Evolutionary conservation across 2,329 filamentous ascomycete species (phyloP).

Genomic region (Furcasterigmium sp.): DNA sequence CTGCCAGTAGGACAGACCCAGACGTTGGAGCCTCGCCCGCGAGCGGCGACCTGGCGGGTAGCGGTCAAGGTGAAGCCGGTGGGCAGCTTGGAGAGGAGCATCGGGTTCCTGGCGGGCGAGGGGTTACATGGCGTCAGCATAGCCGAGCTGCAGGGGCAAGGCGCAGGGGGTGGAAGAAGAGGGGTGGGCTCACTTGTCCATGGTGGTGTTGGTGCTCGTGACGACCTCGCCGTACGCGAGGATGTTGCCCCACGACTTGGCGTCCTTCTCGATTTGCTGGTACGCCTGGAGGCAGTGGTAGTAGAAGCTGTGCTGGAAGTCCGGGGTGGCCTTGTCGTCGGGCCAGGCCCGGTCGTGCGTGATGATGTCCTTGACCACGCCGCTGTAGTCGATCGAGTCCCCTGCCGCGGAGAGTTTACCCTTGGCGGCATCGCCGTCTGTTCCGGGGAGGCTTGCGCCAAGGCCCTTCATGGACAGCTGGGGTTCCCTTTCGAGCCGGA

Average conservation of each 20-base stretch:
- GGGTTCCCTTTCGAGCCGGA: conserved; percentile 64
- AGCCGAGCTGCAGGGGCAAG: background rate
- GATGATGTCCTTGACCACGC: conserved; percentile 67
- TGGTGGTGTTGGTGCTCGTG: conserved; percentile 87
- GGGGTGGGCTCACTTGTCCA: conserved; percentile 64
- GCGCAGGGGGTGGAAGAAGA: background rate
- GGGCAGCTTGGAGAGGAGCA: conserved; percentile 69
- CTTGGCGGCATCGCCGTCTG: conserved; percentile 44
- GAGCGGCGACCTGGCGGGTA: conserved; percentile 80
- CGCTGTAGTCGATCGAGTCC: conserved; percentile 64
- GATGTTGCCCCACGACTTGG: conserved; percentile 66
- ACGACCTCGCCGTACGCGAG: conserved; percentile 88
- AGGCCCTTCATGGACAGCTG: conserved; percentile 54
- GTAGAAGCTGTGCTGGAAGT: conserved; percentile 79
- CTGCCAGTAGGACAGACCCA: conserved; percentile 89
- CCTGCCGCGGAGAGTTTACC: conserved; percentile 4
- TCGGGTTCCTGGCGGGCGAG: conserved; percentile 58
- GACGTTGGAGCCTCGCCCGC: conserved; percentile 85
- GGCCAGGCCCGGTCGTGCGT: conserved; percentile 67
- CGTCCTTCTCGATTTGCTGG: conserved; percentile 48
- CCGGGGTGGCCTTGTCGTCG: conserved; percentile 67
- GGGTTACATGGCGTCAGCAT: background rate
- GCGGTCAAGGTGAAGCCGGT: conserved; percentile 85
- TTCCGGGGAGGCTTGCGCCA: conserved; percentile 22
- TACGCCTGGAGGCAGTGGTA: conserved; percentile 68